Conservation (phyloP, 495 filamentous ascomycete genomes). For the Penicillium dipodomyicola region DNA sequence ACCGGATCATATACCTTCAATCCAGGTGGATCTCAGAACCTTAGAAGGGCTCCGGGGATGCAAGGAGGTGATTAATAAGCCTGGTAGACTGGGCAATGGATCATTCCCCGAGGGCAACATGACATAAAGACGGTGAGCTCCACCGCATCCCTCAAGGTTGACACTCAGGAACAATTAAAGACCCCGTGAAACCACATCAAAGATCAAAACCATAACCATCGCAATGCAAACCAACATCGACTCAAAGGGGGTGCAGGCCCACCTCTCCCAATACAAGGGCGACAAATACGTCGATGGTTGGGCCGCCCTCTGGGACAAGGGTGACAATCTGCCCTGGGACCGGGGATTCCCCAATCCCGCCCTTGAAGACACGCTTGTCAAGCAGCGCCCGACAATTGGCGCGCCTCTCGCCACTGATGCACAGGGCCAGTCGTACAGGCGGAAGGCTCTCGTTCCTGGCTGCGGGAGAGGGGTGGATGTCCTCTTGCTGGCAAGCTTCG, state of each 20-base stretch:
- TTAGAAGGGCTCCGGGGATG: constrained; percentile 2
- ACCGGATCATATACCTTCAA: not conserved
- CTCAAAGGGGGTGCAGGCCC: constrained; percentile 26
- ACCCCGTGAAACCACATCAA: not conserved
- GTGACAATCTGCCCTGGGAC: constrained; percentile 67
- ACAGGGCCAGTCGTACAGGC: constrained; percentile 27
- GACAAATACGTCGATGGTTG: constrained; percentile 47
- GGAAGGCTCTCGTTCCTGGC: constrained; percentile 62
- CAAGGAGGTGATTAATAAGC: constrained; percentile 29
- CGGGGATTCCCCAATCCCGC: constrained; percentile 63
- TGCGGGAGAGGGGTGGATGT: constrained; percentile 78
- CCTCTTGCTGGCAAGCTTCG: constrained; percentile 64
- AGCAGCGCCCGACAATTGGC: constrained; percentile 47
- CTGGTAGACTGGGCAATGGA: not conserved
- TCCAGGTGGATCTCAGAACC: not conserved
- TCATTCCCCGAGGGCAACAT: not conserved
- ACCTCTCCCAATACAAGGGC: constrained; percentile 31
- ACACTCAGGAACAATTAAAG: not conserved
- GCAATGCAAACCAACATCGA: constrained; percentile 20
- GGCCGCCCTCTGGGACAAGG: constrained; percentile 62
- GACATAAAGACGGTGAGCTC: constrained; percentile 20
- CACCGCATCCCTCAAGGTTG: not conserved
- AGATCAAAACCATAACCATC: constrained; percentile 16
- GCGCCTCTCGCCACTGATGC: constrained; percentile 31
- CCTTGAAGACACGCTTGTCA: constrained; percentile 58